phyloP scores from a whole-genome alignment of 345 rosid species.

The Arabidopsis suecica region DNA sequence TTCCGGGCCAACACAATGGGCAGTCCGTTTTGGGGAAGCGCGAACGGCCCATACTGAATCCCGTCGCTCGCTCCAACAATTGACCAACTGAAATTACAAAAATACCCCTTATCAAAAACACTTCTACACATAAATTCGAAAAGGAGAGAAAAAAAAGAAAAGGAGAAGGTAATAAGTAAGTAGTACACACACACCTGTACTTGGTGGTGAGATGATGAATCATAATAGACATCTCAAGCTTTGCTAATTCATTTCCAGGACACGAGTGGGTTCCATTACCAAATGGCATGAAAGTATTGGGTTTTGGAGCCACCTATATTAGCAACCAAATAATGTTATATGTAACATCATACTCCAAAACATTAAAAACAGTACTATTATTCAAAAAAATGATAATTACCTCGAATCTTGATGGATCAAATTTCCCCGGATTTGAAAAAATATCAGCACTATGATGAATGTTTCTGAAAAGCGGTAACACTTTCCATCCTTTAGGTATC shows the following conservation, averaged over 20 bases:
- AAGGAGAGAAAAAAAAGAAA: not conserved
- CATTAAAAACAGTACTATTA: not conserved
- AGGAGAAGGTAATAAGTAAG: not conserved
- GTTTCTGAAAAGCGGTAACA: constrained; percentile 82
- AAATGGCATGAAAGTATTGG: constrained; percentile 91
- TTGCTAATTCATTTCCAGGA: constrained; percentile 90
- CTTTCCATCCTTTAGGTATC: constrained; percentile 97
- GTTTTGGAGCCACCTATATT: constrained; percentile 71
- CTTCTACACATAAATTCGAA: not conserved
- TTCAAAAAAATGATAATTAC: constrained; percentile 41
- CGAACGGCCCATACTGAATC: constrained; percentile 87
- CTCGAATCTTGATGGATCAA: constrained; percentile 92
- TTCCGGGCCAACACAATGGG: constrained; percentile 64
- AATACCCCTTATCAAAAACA: not conserved
- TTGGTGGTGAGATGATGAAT: constrained; percentile 87
- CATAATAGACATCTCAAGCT: constrained; percentile 76
- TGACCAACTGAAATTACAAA: constrained; percentile 59
- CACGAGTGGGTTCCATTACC: constrained; percentile 89
- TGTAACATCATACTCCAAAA: not conserved
- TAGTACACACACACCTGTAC: constrained; percentile 70
- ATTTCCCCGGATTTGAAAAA: constrained; percentile 68
- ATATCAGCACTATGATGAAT: constrained; percentile 82
- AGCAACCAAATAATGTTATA: constrained; percentile 3
- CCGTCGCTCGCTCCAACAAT: constrained; percentile 57
- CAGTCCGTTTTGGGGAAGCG: constrained; percentile 82